Conservation (phyloP, 495 filamentous ascomycete genomes). For the Xylaria telfairii region DNA sequence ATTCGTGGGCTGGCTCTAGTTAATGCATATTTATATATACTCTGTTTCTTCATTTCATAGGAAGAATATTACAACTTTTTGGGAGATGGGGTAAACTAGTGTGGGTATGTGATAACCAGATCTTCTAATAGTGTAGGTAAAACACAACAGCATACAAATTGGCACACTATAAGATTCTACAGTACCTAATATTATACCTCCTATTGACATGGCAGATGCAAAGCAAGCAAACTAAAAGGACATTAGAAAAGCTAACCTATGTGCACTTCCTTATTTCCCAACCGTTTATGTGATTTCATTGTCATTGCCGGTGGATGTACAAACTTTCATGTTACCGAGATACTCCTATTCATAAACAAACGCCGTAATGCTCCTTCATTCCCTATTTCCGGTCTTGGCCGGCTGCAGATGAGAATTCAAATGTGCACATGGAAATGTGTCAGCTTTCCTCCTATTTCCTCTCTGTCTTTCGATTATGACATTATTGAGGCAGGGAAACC, state of each 20-base stretch:
- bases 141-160: not conserved
- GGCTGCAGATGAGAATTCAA: slow-evolving; percentile 23
- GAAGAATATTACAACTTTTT: too few species aligned
- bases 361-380: slow-evolving; percentile 20
- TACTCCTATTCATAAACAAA: slow-evolving; percentile 13
- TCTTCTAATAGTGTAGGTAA: too few species aligned
- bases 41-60: too few species aligned
- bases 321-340: slow-evolving; percentile 23
- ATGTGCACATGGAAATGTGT: slow-evolving; percentile 1
- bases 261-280: slow-evolving; percentile 12
- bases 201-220: not conserved
- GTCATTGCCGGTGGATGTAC: not conserved
- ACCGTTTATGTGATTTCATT: not conserved
- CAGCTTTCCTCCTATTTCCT: not conserved
- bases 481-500: not conserved
- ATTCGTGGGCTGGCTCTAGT: too few species aligned
- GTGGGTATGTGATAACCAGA: not conserved
- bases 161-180: not conserved
- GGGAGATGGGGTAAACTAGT: too few species aligned
- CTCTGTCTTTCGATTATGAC: not conserved
- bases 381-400: slow-evolving; percentile 11
- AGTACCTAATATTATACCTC: not conserved
- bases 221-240: not conserved
- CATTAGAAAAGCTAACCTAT: not conserved
- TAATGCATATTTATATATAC: too few species aligned